Evolutionary conservation across 495 filamentous ascomycete genomes (phyloP).

Genomic region (Hypoxylon subgilvum): DNA sequence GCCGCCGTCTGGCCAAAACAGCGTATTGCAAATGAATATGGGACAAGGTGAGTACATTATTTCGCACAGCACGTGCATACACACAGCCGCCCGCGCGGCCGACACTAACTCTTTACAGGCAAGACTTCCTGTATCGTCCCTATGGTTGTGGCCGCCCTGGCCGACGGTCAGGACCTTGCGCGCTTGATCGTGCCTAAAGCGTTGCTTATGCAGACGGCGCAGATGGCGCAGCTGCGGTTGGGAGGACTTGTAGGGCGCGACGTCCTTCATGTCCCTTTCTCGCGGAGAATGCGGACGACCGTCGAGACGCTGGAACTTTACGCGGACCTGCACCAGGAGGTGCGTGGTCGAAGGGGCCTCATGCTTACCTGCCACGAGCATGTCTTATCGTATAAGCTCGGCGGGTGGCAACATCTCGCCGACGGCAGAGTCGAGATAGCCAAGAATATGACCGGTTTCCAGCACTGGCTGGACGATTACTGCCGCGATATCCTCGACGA

Average conservation of each 20-base stretch:
- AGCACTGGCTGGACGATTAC: constrained; percentile 50
- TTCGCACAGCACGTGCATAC: no score
- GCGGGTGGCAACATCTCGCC: constrained; percentile 53
- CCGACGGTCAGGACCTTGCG: constrained; percentile 51
- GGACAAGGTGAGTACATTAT: no score
- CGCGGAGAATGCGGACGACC: constrained; percentile 48
- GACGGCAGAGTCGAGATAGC: constrained; percentile 39
- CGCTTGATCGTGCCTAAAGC: constrained; percentile 60
- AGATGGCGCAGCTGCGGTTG: constrained; percentile 53
- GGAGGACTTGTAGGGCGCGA: constrained; percentile 55
- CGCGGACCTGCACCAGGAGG: constrained; percentile 43
- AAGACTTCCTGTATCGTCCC: constrained; percentile 63
- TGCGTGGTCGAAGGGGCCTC: constrained; percentile 46
- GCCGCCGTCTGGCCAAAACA: constrained; percentile 52
- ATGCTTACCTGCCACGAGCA: constrained; percentile 60
- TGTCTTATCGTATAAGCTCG: constrained; percentile 60
- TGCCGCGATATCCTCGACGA: constrained; percentile 68
- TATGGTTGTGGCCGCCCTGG: constrained; percentile 57
- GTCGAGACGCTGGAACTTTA: constrained; percentile 41
- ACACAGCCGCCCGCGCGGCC: no score
- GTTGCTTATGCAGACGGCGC: constrained; percentile 57
- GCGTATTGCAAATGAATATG: constrained; percentile 63
- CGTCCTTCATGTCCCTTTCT: constrained; percentile 59
- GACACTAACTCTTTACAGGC: no score
- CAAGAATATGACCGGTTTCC: constrained; percentile 40